Evolutionary conservation across 345 rosid species (phyloP).

Genomic region (Raphanus raphanistrum): DNA sequence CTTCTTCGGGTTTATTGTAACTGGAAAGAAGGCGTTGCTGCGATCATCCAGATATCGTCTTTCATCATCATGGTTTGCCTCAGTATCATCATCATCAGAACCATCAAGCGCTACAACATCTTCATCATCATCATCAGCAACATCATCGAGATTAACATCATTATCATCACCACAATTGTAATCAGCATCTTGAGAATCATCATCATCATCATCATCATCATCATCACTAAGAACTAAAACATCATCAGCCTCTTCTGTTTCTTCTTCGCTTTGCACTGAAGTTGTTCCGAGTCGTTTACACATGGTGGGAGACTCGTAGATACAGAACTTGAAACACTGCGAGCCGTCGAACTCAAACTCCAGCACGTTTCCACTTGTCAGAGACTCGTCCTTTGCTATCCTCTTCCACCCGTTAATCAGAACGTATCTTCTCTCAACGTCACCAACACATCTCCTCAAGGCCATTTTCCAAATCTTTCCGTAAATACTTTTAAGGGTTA

Average conservation of each 20-base stretch:
- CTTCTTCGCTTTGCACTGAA: background rate
- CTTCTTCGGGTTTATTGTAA: constrained; percentile 14
- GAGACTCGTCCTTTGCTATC: background rate
- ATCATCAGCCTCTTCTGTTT: background rate
- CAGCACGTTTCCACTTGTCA: constrained; percentile 18
- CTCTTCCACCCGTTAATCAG: constrained; percentile 27
- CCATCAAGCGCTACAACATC: background rate
- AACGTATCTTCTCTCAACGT: constrained; percentile 4
- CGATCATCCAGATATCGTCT: constrained; percentile 14
- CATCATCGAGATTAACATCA: background rate
- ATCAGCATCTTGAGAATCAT: background rate
- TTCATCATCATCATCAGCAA: background rate
- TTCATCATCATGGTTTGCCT: background rate
- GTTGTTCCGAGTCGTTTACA: constrained; percentile 18
- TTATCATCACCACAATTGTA: background rate
- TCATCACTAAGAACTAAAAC: background rate
- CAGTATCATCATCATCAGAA: background rate
- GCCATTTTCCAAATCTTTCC: constrained; percentile 19
- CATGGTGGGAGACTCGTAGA: constrained; percentile 1
- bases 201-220: background rate
- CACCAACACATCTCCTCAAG: constrained; percentile 10
- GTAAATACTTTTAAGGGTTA: constrained; percentile 3
- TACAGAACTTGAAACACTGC: constrained; percentile 13
- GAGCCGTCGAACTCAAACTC: constrained; percentile 24
- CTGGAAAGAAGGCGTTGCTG: background rate